Evolutionary conservation across 1,284 basidiomycete species (phyloP), one percentile per base, ranked within the genome.

Genomic region (Tremellales sp.): DNA sequence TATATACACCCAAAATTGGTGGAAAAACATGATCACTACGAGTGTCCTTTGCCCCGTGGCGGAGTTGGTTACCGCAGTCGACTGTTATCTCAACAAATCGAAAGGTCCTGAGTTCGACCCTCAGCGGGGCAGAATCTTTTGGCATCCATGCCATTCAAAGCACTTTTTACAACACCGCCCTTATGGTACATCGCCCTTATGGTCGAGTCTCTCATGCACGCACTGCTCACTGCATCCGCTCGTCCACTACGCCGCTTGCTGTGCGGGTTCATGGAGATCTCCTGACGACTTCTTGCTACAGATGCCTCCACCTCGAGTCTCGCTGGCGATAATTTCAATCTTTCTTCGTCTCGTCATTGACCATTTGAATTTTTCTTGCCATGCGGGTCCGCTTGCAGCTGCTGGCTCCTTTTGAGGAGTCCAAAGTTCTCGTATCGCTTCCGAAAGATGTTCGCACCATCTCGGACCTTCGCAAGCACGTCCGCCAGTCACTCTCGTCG

Each of bases 321-420:
- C n/a, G n/a, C n/a, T n/a, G n/a, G n/a, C n/a, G n/a, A n/a, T n/a
- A n/a, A n/a, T n/a, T n/a, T 8, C 29, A 31, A 31, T 31, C 29
- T 31, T 31, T 8, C 15, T 15, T 31, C 8, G 10, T 8, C 29
- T 31, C 29, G 15, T 31, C 29, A 31, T n/a, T n/a, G n/a, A n/a
- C n/a, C n/a, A n/a, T n/a, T n/a, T n/a, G n/a, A n/a, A n/a, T n/a
- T n/a, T n/a, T n/a, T n/a, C n/a, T 39, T 8, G 23, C n/a, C 25
- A 71, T 67, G 65, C 55, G 70, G 37, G 48, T 73, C 43, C 64
- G 59, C 37, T 24, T 72, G 13, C 52, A 60, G 19, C 59, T 67
- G 8, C 42, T 58, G 2, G 49, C 64, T 1, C 69, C 69, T 11
- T 67, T 72, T 35, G 26, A 46, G 3, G 52, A 56, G 10, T 48